Evolutionary conservation across 805 yeast species (phyloP).

Genomic region (Candida wancherniae): DNA sequence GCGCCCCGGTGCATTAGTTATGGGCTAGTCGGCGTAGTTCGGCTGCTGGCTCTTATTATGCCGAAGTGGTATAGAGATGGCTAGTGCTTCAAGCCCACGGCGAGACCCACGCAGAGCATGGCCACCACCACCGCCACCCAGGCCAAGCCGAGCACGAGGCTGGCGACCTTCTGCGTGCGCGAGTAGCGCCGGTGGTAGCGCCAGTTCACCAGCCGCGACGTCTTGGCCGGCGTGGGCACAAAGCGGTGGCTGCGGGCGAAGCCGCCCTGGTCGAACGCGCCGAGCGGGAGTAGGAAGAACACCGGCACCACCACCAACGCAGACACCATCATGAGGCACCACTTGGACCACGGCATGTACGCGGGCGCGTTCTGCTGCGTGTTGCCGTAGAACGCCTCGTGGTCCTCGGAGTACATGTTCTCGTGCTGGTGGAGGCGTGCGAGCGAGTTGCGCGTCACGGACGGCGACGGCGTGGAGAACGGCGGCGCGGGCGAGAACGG

Average conservation of each 20-base stretch:
- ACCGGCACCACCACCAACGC: constrained; percentile 37
- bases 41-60: too few species aligned
- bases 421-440: constrained; percentile 5
- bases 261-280: constrained; percentile 30
- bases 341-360: constrained; percentile 15
- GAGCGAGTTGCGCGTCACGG: constrained; percentile 11
- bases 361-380: constrained; percentile 1
- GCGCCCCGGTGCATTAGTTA: too few species aligned
- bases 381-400: neutral
- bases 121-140: constrained; percentile 33
- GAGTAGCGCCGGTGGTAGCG: constrained; percentile 12
- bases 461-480: constrained; percentile 9
- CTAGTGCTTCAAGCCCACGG: constrained; percentile 25
- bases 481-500: neutral
- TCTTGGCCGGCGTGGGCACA: constrained; percentile 3
- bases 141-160: constrained; percentile 27
- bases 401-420: constrained; percentile 5
- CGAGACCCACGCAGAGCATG: constrained; percentile 39
- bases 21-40: too few species aligned
- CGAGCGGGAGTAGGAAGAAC: constrained; percentile 32
- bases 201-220: constrained; percentile 4
- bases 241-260: constrained; percentile 12
- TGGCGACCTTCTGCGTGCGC: constrained; percentile 25
- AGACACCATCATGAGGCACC: constrained; percentile 24
- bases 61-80: too few species aligned